A percentile compares a stretch with the other conserved stretches of the same genome.
Conservation (phyloP, 192 early-diverging fungal species). For the Dissophora ornata region DNA sequence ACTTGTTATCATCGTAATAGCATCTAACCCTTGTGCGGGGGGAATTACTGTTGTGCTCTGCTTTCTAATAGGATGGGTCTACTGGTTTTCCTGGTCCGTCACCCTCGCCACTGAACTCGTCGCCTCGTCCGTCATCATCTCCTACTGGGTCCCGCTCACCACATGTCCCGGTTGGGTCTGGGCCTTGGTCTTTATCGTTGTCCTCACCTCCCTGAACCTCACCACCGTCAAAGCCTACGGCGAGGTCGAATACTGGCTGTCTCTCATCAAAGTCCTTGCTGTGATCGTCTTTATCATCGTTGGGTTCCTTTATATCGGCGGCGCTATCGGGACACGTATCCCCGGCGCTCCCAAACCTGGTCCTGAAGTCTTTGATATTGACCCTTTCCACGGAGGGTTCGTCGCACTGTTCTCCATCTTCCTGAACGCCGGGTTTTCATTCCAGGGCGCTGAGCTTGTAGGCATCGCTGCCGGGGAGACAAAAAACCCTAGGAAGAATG, state of each 20-base stretch:
- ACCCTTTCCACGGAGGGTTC: conserved; percentile 71
- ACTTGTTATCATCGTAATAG: too few relatives aligned
- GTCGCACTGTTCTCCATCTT: conserved; percentile 75
- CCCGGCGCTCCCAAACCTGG: conserved; percentile 60
- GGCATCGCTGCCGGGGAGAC: conserved; percentile 92
- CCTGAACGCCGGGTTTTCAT: conserved; percentile 83
- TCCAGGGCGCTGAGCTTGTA: conserved; percentile 90
- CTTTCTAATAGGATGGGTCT: conserved; percentile 75
- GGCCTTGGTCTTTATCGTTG: conserved; percentile 65
- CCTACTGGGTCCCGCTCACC: conserved; percentile 57
- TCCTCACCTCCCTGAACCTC: conserved; percentile 76
- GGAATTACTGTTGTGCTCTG: too few relatives aligned
- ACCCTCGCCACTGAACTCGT: conserved; percentile 80
- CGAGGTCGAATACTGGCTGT: conserved; percentile 85
- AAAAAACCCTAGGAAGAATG: conserved; percentile 84
- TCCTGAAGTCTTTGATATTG: conserved; percentile 42
- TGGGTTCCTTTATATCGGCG: conserved; percentile 73
- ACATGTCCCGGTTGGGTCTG: conserved; percentile 55
- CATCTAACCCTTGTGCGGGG: conserved; percentile 2
- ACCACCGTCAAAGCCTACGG: conserved; percentile 81
- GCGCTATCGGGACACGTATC: conserved; percentile 63
- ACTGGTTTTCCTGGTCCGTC: conserved; percentile 75
- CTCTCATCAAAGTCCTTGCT: conserved; percentile 79
- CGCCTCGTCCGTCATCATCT: conserved; percentile 78
- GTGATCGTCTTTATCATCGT: conserved; percentile 83